phyloP scores from a whole-genome alignment of 495 filamentous ascomycete species.

The Podospora appendiculata region DNA sequence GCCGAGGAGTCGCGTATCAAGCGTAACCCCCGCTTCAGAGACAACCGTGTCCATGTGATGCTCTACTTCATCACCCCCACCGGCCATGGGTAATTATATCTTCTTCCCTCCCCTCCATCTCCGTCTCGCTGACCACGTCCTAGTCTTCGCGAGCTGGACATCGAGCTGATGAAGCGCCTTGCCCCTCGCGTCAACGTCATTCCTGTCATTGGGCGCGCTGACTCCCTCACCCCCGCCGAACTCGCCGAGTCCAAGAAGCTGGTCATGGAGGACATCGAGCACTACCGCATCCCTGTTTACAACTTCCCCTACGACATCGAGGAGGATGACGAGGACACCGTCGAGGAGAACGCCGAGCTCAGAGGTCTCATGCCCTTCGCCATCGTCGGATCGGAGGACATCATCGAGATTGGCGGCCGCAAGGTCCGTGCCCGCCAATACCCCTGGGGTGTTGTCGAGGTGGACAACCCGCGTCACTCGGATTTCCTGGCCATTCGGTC shows the following conservation, averaged over 20 bases:
- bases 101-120: neutral
- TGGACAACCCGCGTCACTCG: conserved; percentile 97
- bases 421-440: conserved; percentile 93
- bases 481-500: conserved; percentile 97
- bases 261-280: conserved; percentile 99
- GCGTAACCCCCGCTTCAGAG: conserved; percentile 98
- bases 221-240: conserved; percentile 92
- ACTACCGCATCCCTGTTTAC: conserved; percentile 99
- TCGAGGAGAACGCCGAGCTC: conserved; percentile 97
- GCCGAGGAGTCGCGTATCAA: conserved; percentile 99
- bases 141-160: conserved; percentile 95
- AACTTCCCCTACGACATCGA: conserved; percentile 99
- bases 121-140: conserved; percentile 14
- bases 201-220: conserved; percentile 96
- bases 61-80: conserved; percentile 99
- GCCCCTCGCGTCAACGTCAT: conserved; percentile 98
- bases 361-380: conserved; percentile 97
- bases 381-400: conserved; percentile 94
- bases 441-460: conserved; percentile 97
- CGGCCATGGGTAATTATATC: conserved; percentile 69
- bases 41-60: conserved; percentile 95
- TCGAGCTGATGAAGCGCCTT: conserved; percentile 98
- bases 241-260: conserved; percentile 98
- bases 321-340: conserved; percentile 98
- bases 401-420: conserved; percentile 86